Conservation (phyloP, 2,329 filamentous ascomycete genomes). For the Fusarium ramigenum region DNA sequence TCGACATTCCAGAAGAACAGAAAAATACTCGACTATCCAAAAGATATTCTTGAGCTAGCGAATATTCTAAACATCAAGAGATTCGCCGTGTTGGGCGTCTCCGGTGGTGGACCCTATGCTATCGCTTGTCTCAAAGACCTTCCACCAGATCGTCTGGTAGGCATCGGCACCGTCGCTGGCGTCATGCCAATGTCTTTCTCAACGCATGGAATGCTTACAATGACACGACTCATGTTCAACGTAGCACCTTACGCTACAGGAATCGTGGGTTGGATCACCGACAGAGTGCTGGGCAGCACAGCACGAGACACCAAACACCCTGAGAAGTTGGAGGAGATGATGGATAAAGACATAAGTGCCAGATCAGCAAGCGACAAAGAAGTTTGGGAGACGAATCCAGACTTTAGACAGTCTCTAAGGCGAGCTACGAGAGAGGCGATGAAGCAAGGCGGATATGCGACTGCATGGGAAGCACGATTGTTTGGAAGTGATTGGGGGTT, state of each 20-base stretch:
- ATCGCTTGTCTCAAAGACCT: slow-evolving; percentile 22
- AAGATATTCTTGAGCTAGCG: not conserved
- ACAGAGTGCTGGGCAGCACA: not conserved
- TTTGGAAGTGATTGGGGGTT: slow-evolving; percentile 27
- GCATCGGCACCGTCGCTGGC: slow-evolving; percentile 10
- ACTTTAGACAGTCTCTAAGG: not conserved
- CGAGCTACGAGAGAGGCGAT: slow-evolving; percentile 3
- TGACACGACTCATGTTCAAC: slow-evolving; percentile 12
- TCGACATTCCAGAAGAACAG: slow-evolving; percentile 25
- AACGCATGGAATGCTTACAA: slow-evolving; percentile 17
- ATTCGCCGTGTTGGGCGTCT: slow-evolving; percentile 12
- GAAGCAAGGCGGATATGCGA: slow-evolving; percentile 15
- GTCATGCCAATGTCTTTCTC: slow-evolving; percentile 23
- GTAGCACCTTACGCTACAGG: slow-evolving; percentile 9
- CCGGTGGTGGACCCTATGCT: slow-evolving; percentile 22
- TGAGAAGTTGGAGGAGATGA: slow-evolving; percentile 2
- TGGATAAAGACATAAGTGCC: slow-evolving; percentile 13
- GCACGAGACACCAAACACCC: slow-evolving; percentile 23
- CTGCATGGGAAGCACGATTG: slow-evolving; percentile 18
- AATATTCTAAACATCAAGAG: not conserved
- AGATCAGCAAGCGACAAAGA: slow-evolving; percentile 6
- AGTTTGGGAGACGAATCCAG: not conserved
- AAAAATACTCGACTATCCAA: slow-evolving; percentile 3
- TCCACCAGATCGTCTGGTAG: not conserved
- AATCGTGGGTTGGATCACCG: slow-evolving; percentile 4